Evolutionary conservation across 495 filamentous ascomycete species (phyloP), one percentile per base, ranked within the genome.

Genomic region (Bacidia rubella): DNA sequence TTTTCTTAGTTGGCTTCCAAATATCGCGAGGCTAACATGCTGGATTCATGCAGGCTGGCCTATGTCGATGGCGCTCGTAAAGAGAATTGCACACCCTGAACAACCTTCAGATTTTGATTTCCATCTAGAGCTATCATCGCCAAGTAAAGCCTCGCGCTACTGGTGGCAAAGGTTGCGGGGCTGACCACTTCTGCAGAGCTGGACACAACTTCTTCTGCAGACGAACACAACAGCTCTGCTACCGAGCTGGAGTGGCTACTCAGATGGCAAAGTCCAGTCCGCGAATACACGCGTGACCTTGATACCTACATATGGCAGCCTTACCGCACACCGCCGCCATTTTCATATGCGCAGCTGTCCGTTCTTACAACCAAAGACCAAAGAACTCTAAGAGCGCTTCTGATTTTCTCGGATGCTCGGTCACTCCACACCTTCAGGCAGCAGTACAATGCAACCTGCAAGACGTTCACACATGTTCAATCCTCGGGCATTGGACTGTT

Each of bases 261-360:
- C 9, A 49, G 17, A 9, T 54, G 53, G 53, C 53, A 54, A 39
- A 23, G 11, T 22, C 15, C 11, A 41, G 53, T 41, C 15, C 11
- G 22, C 2, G 24, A 27, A 20, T 54, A 43, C 32, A 54, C 15
- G n/a, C 42, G 40, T 32, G 46, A 50, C 38, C 45, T 54, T 3
- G 32, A 49, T n/a, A 54, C 53, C 10, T 54, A 54, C 43, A 43
- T 54, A 24, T 43, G 46, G 53, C 53, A 49, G 35, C 47, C 53
- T 5, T 38, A 39, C 12, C 1, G 11, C 17, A 54, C 2, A 17
- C 44, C 21, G 1, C 53, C 53, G 9, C 11, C 32, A 26, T 54
- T 49, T 17, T 12, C 10, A 11, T 32, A 54, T 43, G 53, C 46
- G 11, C 12, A 43, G 1, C 17, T 54, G 3, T 27, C 23, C 23